Evolutionary conservation across 1,284 basidiomycete species (phyloP), one percentile per base, ranked within the genome.

Genomic region (Marasmius oreades): DNA sequence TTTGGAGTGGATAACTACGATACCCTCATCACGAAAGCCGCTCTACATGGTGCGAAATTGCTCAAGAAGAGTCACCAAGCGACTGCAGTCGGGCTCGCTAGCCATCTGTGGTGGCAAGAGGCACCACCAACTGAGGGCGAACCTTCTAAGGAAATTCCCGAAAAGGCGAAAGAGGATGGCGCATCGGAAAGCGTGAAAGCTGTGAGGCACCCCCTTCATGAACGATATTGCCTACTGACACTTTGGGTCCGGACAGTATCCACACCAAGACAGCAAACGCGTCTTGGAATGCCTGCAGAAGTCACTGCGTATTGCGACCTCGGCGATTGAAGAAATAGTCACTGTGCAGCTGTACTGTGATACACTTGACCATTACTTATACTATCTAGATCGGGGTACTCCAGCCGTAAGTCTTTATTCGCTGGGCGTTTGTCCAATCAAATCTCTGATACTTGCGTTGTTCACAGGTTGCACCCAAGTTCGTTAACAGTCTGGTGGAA

Each of bases 41-140:
- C 95, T 8, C 74, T 97, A 63, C 95, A 98, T 69, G 93, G 92
- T 5, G 92, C 93, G 46, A 95, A 95, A 73, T 71, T 97, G 61
- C 70, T 98, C 68, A 98, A 98, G 81, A 97, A 98, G 78, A 92
- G 93, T 24, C 95, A 97, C 71, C 95, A 98, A 72, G 90, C 94
- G 14, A 92, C 86, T 5, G 95, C 94, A 3, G 94, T 98, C n/a
- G 86, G 91, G 52, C 79, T 95, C 42, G 95, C 95, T 2, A 95
- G 93, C 69, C 95, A 98, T 74, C 75, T 97, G 66, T 97, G 94
- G 93, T 98, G 94, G 94, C 95, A 98, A 69, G 88, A 90, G 61
- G 79, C 78, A 12, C 68, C 73, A 0, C 60, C 70, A 28, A 70
- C 74, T 14, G 78, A 77, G 56, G 66, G 65, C 1, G 77, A 78